Conservation (phyloP, 306 rosid genomes). For the Vachellia pachyceras region DNA sequence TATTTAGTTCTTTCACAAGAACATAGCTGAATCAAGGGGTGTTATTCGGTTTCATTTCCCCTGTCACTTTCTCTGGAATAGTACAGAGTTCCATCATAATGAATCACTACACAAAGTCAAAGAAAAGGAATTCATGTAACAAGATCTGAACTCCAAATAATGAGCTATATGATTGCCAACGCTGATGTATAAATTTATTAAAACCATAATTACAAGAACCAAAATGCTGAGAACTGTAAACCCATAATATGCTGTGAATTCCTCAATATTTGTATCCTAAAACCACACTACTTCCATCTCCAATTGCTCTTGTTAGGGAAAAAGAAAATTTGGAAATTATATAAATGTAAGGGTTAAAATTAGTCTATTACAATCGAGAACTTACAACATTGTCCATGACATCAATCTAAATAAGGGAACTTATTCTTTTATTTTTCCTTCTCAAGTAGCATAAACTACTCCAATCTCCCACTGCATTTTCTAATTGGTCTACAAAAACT, state of each 20-base stretch:
- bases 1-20: neutral
- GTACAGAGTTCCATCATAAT: neutral
- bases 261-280: neutral
- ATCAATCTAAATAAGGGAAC: neutral
- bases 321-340: neutral
- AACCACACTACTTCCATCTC: neutral
- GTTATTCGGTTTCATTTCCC: neutral
- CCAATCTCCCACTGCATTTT: neutral
- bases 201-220: neutral
- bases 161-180: neutral
- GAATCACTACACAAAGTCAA: neutral
- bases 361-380: neutral
- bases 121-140: neutral
- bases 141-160: neutral
- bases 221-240: neutral
- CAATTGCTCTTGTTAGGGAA: neutral
- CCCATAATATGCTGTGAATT: neutral
- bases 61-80: neutral
- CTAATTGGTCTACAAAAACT: neutral
- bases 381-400: neutral
- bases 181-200: neutral
- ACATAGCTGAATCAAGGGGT: neutral
- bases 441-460: neutral
- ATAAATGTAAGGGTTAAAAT: neutral
- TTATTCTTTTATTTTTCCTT: neutral